Base-by-base conservation (phyloP, 129 eudicot species). In the Lactuca sativa region DNA sequence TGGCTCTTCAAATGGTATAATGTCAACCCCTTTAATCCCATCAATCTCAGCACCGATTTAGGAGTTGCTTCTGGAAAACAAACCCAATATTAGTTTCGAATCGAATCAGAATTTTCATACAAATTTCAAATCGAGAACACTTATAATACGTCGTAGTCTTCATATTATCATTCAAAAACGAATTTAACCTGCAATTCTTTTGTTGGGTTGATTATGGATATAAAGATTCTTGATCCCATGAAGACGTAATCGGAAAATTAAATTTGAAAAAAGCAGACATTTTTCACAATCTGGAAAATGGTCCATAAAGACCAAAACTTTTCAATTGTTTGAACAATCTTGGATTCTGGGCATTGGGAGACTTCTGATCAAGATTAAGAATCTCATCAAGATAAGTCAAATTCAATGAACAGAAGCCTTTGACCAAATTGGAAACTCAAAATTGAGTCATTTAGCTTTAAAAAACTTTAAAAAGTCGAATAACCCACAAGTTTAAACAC, bases 11-110 rank as follows among this genome's bases (percentile, higher is more conserved):
- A 72, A 69, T 90, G 97, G 80, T 81, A 90, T 77, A 90, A 72
- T 68, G 97, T 90, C 84, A 90, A 81, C 15, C 95, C 97, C 87
- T 90, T 90, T 51, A 90, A 78, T 17, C 97, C 95, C 97, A 90
- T 90, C 52, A 90, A 72, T 59, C 97, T 79, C 82, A 90, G 65
- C 31, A 90, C 97, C 9, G 95, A 87, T 73, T 90, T 90, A 6
- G 97, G 97, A 30, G 97, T 90, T 25, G 97, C 97, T 82, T 90
- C 97, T 90, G 89, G 72, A 71, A 69, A 70, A 9, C 41, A 64
- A 76, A 77, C 21, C 30, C 43, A n/a, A 7, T 16, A 59, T 60
- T 41, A 67, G 54, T 51, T 57, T 47, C 38, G 10, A 52, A 40
- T 41, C 64, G 52, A 62, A 60, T 67, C 75, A 77, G 63, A 64